Evolutionary conservation across 2,329 filamentous ascomycete genomes (phyloP), one percentile per base, ranked within the genome.

Genomic region (Graphiopsis chlorocephala): DNA sequence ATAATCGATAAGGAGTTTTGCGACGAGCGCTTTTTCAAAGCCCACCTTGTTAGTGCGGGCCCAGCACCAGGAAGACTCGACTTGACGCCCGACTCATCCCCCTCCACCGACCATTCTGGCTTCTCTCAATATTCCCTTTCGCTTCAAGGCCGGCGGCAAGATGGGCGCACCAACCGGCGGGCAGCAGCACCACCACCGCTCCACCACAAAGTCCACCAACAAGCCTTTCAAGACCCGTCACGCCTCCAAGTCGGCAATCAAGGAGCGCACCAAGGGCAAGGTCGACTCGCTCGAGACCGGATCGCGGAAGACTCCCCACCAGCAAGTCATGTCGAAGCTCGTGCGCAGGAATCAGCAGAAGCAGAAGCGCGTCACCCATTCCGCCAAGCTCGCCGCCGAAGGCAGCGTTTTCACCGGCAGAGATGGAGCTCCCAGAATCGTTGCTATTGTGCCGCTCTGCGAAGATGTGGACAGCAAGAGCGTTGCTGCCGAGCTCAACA

Each of bases 261-360:
- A 95, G 76, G 92, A 97, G 69, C 84, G 88, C 69, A 85, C 88
- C 65, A 98, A 98, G 83, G 93, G 93, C 75, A 95, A 95, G 78
- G 85, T 94, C 58, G 89, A 88, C 72, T 75, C 84, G 63, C 81
- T 86, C 73, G 91, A 96, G 75, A 87, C 85, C 72, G 89, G 89
- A 67, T 83, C 84, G 72, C 88, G 94, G 74, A 96, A 92, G 78
- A 97, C 94, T 17, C 92, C 92, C 63, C 92, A 97, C 77, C 95
- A 99, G 77, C 92, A 97, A 81, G 87, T 97, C 80, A 94, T 97
- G 91, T 96, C 93, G 65, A 99, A 98, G 80, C 86, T 99, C 77
- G 93, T 97, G 79, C 90, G 95, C 66, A 89, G 92, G 72, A 98
- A 99, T 78, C 92, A 96, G 82, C 91, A 92, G 71, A 94, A 94